A percentile compares a stretch with the other conserved stretches of the same genome.
phyloP scores from a whole-genome alignment of 1,139 yeast genomes.

The Arxiozyma slooffiae region DNA sequence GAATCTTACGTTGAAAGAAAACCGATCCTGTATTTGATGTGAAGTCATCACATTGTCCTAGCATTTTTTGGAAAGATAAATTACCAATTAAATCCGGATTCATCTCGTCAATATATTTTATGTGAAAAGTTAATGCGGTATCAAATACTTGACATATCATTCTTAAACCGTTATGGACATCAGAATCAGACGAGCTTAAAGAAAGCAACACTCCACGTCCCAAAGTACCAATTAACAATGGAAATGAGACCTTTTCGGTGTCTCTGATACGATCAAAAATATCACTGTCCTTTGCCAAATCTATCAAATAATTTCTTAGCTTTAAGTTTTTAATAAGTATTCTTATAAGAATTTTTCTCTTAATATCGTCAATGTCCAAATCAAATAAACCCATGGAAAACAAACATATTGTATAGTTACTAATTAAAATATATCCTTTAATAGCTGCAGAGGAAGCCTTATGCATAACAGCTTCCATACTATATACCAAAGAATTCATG shows the following conservation, averaged over 20 bases:
- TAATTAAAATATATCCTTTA: conserved; percentile 15
- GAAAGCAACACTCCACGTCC: conserved; percentile 25
- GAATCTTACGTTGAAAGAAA: conserved; percentile 61
- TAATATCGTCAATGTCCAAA: conserved; percentile 15
- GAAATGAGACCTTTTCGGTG: conserved; percentile 18
- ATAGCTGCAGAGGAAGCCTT: conserved; percentile 12
- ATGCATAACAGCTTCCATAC: conserved; percentile 15
- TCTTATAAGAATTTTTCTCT: conserved; percentile 20
- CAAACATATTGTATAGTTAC: conserved; percentile 19
- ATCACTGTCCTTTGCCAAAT: conserved; percentile 11
- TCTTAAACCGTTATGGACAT: conserved; percentile 15
- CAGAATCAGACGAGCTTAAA: conserved; percentile 15
- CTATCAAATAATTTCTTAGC: conserved; percentile 19
- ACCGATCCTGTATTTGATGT: conserved; percentile 63
- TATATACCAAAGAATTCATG: conserved; percentile 19
- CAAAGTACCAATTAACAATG: conserved; percentile 19
- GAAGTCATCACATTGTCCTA: conserved; percentile 41
- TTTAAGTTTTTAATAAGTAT: conserved; percentile 19
- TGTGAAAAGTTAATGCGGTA: conserved; percentile 12
- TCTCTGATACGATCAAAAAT: conserved; percentile 10
- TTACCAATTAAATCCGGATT: conserved; percentile 28
- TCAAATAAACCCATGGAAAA: conserved; percentile 24
- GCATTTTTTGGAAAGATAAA: conserved; percentile 38
- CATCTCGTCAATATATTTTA: conserved; percentile 11
- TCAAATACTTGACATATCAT: conserved; percentile 12